Base-by-base conservation (phyloP, 208 protist genomes). In the Wallacemonas sp. region DNA sequence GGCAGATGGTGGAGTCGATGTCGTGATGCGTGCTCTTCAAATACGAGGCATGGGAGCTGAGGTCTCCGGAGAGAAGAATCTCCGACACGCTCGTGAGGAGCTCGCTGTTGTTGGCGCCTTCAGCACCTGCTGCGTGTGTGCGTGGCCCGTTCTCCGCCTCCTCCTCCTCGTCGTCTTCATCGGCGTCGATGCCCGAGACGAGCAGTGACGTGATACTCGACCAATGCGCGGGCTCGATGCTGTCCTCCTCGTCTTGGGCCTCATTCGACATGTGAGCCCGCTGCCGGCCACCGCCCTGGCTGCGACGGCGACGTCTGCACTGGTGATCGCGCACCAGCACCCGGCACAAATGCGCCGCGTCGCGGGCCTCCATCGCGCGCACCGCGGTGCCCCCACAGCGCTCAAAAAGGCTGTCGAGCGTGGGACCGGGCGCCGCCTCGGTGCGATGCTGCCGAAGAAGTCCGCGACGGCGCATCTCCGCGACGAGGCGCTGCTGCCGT, bases 381-480 rank as follows among this genome's bases (percentile, higher is more conserved):
- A 86, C 50, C 14, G 82, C 71, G 28, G 82, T 70, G 38, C 65
- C 61, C 1, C 77, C 81, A 29, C 85, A 79, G 23, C 81, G 59
- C n/a, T 73, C 73, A 18, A 91, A 72, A 29, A 86, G 59, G 10
- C 44, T 48, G 26, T 80, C 70, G n/a, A 86, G 49, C 0, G 50
- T 71, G 25, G 26, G 70, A 39, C 2, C 25, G 5, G 12, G 66
- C 39, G n/a, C 44, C 2, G 11, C 25, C 32, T 33, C 28, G 8
- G 11, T 26, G 26, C 25, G 12, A 5, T 5, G 18, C 16, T 79
- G 67, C 4, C 84, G 20, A 10, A 94, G 31, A 5, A 89, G 18
- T 10, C 83, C 87, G 10, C 76, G 64, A 23, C 63, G 69, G 7
- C 81, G 72, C 72, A 93, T 61, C 57, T 95, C 86, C 31, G 62